Evolutionary conservation across 257 asterid species (phyloP), one percentile per base, ranked within the genome.

Genomic region (Perilla frutescens): DNA sequence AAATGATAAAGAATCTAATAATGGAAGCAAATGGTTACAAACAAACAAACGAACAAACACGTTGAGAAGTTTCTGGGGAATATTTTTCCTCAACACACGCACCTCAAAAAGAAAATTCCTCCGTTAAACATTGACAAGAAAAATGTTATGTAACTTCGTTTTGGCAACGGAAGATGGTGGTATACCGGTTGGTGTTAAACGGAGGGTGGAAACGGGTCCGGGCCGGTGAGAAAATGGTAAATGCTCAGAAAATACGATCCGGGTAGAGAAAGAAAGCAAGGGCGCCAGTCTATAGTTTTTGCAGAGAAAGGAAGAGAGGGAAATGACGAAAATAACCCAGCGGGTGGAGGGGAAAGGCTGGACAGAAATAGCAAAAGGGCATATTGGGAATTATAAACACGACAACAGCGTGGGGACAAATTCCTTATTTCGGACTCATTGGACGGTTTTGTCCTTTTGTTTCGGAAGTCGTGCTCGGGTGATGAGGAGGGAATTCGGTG

Each of bases 101-200:
- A 80, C 84, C 84, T 63, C 74, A 14, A 9, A 48, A 9, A 68
- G 75, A 20, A 71, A 72, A 71, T 66, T 34, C 71, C 66, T 31
- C 43, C 58, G 41, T 65, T 32, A 6, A 65, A 44, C 59, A n/a
- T 59, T 26, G 34, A 34, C 34, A 29, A 45, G 59, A 32, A 55
- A 32, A 15, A 32, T 12, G 39, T 2, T 7, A 5, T 20, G 36
- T 9, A 47, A 32, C 44, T 50, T 40, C 26, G 37, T 13, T 34
- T 57, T 50, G 76, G 63, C n/a, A 51, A 32, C 43, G 26, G 68
- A 54, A 64, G 62, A 9, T 31, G 47, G 15, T 20, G 44, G 3
- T 0, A n/a, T 26, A 11, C 26, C 49, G 65, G 55, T 15, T n/a
- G 62, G 26, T 20, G 26, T 20, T 20, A 20, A 20, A 20, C 26